Conservation (phyloP, 352 stramenopile genomes). For the Globisporangium uncinulatum region DNA sequence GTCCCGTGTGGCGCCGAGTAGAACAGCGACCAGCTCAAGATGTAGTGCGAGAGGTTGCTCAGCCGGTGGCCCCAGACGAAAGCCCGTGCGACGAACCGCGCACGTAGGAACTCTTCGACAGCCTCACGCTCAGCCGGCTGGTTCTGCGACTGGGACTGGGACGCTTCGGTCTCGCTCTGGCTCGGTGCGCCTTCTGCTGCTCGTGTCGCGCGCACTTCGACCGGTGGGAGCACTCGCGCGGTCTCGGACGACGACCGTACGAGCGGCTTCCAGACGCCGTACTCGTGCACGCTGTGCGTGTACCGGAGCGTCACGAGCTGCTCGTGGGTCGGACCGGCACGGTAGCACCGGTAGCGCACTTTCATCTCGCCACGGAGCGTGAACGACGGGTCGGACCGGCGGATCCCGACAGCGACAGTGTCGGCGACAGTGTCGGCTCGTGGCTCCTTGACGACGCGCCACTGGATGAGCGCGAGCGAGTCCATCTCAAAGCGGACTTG, state of each 20-base stretch:
- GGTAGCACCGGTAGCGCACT: slow-evolving; percentile 8
- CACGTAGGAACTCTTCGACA: slow-evolving; percentile 16
- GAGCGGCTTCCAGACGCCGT: slow-evolving; percentile 13
- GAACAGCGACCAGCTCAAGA: slow-evolving; percentile 59
- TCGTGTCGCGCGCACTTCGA: neutral
- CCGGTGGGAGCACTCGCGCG: neutral
- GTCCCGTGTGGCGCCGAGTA: slow-evolving; percentile 31
- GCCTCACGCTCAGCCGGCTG: neutral
- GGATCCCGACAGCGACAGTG: neutral
- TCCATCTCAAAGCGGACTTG: slow-evolving; percentile 26
- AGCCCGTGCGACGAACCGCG: slow-evolving; percentile 23
- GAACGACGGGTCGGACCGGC: slow-evolving; percentile 9
- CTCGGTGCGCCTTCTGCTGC: neutral
- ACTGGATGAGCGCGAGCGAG: slow-evolving; percentile 23
- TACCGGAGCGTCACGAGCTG: slow-evolving; percentile 13
- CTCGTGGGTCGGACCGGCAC: slow-evolving; percentile 6
- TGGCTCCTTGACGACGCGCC: slow-evolving; percentile 23
- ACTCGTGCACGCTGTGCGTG: slow-evolving; percentile 3
- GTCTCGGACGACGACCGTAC: slow-evolving; percentile 8
- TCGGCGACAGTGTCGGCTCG: neutral
- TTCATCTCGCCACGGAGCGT: slow-evolving; percentile 11
- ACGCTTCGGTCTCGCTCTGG: slow-evolving; percentile 8
- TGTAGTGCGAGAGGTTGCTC: slow-evolving; percentile 66
- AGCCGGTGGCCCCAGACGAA: slow-evolving; percentile 55
- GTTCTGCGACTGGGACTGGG: neutral